A percentile compares a stretch with the other conserved stretches of the same genome.
Evolutionary conservation across 1,139 yeast species (phyloP).

Genomic region (Kodamaea sp.): DNA sequence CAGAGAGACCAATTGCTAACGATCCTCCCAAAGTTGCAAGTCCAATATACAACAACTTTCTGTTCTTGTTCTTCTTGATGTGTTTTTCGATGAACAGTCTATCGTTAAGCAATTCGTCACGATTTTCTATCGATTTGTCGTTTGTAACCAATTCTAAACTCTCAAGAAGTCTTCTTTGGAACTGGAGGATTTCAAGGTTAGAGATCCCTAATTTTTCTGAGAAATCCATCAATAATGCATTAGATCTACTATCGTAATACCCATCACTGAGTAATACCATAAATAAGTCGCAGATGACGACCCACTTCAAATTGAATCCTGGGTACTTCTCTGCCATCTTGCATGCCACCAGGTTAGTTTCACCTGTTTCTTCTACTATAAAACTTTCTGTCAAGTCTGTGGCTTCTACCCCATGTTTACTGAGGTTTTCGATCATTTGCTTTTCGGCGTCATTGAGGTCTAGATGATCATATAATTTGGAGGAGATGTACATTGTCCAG

Average conservation of each 20-base stretch:
- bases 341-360: constrained; percentile 5
- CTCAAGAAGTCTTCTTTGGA: constrained; percentile 88
- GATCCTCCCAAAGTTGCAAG: constrained; percentile 98
- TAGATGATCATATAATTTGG: constrained; percentile 78
- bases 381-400: constrained; percentile 67
- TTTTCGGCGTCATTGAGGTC: constrained; percentile 73
- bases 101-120: constrained; percentile 77
- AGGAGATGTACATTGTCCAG: constrained; percentile 80
- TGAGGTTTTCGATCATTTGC: constrained; percentile 82
- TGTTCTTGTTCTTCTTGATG: constrained; percentile 62
- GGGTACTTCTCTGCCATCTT: constrained; percentile 15
- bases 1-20: constrained; percentile 88
- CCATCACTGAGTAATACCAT: constrained; percentile 80
- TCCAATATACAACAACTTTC: constrained; percentile 84
- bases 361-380: constrained; percentile 24
- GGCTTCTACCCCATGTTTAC: constrained; percentile 80
- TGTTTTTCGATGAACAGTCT: constrained; percentile 68
- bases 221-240: constrained; percentile 69
- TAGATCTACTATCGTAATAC: constrained; percentile 83
- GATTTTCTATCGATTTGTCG: constrained; percentile 48
- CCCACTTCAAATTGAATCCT: constrained; percentile 87
- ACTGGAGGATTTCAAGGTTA: constrained; percentile 72
- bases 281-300: constrained; percentile 86
- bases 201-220: constrained; percentile 61
- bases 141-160: constrained; percentile 84